Base-by-base conservation (phyloP, 495 filamentous ascomycete species). In the Talaromyces ruber region DNA sequence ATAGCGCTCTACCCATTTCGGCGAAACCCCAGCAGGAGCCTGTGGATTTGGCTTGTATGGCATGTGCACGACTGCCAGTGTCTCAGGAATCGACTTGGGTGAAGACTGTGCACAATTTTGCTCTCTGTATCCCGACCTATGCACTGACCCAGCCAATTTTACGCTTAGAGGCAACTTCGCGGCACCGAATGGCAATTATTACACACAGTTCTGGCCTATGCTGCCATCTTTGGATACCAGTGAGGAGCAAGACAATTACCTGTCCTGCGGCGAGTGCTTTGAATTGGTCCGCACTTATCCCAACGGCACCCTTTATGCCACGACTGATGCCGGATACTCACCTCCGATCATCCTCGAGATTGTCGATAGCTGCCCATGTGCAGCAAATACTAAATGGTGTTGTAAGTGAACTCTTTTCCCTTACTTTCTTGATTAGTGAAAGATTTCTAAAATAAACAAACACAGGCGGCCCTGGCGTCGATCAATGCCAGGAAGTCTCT, bases 201-300 rank as follows among this genome's bases (percentile, higher is more conserved):
- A 57, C 22, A 57, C 54, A 34, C 54, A 57, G 29, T 57, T 57
- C 54, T 57, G 54, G 54, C 54, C 54, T 16, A 57, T 57, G 54
- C 4, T 57, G 11, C 54, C 54, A 22, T 57, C 54, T 5, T 34
- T 57, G 29, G 54, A 57, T 34, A 57, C 54, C 29, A 18, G 28
- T 18, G 26, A 14, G 34, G n/a, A 34, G 54, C 26, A 57, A 57
- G 54, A 57, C 28, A 57, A 57, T 16, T 57, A 57, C 16, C 54
- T 57, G 7, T 57, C 54, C 26, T 57, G 54, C 29, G 54, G 54
- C n/a, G 54, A 57, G 29, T 57, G 54, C 24, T 57, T 57, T 25
- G 54, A 57, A 14, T 57, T 57, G 54, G 29, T 57, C 7, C 54
- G 54, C 18, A 57, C 54, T 1, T 32, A 57, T 14, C 26, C 26